Conservation (phyloP, 1,284 basidiomycete species). For the Termitomyces sp. region DNA sequence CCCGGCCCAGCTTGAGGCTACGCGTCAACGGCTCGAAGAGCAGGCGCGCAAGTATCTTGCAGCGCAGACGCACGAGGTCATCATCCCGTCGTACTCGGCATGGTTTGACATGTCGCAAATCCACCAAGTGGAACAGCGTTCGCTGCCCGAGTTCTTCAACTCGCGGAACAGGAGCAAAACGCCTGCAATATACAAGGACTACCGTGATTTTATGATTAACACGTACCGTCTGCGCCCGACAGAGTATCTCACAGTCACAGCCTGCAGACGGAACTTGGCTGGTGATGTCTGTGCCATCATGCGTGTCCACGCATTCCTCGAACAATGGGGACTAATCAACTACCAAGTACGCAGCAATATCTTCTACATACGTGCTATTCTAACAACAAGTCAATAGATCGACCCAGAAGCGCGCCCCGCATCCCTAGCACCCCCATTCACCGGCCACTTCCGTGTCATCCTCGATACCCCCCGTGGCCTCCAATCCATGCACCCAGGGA, state of each 20-base stretch:
- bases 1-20: constrained; percentile 75
- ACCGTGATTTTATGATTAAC: constrained; percentile 99
- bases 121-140: constrained; percentile 87
- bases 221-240: constrained; percentile 92
- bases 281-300: constrained; percentile 99
- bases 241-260: constrained; percentile 97
- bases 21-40: constrained; percentile 73
- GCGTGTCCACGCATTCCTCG: constrained; percentile 97
- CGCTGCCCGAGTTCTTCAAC: constrained; percentile 98
- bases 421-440: constrained; percentile 93
- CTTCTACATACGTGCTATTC: background rate
- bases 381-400: constrained; percentile 52
- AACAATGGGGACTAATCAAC: constrained; percentile 99
- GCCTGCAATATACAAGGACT: constrained; percentile 97
- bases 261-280: constrained; percentile 91
- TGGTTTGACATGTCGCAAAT: constrained; percentile 98
- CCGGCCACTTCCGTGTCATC: constrained; percentile 96
- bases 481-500: constrained; percentile 92
- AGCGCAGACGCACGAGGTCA: constrained; percentile 94
- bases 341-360: constrained; percentile 70
- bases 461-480: constrained; percentile 96
- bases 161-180: constrained; percentile 94
- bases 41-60: constrained; percentile 93
- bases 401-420: constrained; percentile 96
- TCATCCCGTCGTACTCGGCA: constrained; percentile 95